A percentile compares a stretch with the other conserved stretches of the same genome.
These are phyloP conservation scores for Haplosporangium sp. DNA, from an alignment of 371 early-diverging fungal species.

Conservation along the genomic window DNA sequence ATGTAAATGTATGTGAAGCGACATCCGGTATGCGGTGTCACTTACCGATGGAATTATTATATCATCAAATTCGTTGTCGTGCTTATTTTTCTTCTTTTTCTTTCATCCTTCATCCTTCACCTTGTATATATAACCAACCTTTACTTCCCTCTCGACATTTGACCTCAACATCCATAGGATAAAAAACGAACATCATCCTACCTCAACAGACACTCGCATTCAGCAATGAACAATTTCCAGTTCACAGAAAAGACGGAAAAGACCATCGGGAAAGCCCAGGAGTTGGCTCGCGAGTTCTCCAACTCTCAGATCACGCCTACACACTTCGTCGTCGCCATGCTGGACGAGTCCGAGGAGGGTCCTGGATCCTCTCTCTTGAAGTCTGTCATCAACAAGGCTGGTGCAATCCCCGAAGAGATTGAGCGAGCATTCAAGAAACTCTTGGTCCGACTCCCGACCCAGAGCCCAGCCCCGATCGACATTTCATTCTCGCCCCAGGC, in stretches of 20 bases:
- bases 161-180: too few species aligned
- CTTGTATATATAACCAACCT: not conserved
- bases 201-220: not conserved
- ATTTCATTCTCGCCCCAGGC: conserved; percentile 73
- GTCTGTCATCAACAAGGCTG: conserved; percentile 82
- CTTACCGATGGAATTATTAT: too few species aligned
- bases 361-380: conserved; percentile 69
- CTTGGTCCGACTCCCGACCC: conserved; percentile 84
- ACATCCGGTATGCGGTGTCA: not conserved
- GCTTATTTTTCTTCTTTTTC: not conserved
- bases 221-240: conserved; percentile 68
- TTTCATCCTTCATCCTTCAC: not conserved
- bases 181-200: not conserved
- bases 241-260: conserved; percentile 94
- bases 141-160: not conserved
- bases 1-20: too few species aligned
- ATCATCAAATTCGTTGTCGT: not conserved
- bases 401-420: conserved; percentile 77
- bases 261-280: conserved; percentile 70
- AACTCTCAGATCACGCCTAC: conserved; percentile 83
- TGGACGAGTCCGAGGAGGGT: conserved; percentile 78
- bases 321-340: conserved; percentile 84
- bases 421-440: conserved; percentile 84
- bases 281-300: conserved; percentile 80
- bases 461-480: conserved; percentile 87